A percentile compares a stretch with the other conserved stretches of the same genome.
These are phyloP conservation scores for Claviceps sp. DNA, from an alignment of 2,329 filamentous ascomycete species.

Conservation along the genomic window DNA sequence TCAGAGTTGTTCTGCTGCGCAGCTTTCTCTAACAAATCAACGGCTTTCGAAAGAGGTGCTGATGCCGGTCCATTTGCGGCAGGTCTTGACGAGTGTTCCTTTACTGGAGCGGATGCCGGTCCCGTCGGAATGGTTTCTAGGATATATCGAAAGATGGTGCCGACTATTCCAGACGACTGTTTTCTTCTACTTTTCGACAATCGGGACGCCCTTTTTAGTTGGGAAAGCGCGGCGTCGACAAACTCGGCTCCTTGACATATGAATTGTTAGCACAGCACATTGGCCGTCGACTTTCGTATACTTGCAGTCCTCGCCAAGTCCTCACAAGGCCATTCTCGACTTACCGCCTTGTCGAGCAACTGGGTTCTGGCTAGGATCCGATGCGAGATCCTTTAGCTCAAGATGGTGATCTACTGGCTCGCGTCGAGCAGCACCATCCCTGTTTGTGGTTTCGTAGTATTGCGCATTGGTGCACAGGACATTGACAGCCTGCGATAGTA, in stretches of 20 bases:
- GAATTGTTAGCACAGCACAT: not conserved
- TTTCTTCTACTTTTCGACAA: slow-evolving; percentile 29
- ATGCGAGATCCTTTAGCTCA: slow-evolving; percentile 17
- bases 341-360: slow-evolving; percentile 25
- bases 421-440: slow-evolving; percentile 16
- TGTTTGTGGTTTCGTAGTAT: slow-evolving; percentile 20
- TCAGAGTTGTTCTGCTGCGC: slow-evolving; percentile 54
- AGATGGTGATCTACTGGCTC: slow-evolving; percentile 20
- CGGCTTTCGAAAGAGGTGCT: slow-evolving; percentile 32
- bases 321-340: slow-evolving; percentile 1
- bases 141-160: slow-evolving; percentile 28
- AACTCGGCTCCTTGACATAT: slow-evolving; percentile 33
- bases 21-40: slow-evolving; percentile 38
- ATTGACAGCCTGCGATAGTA: slow-evolving; percentile 32
- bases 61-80: slow-evolving; percentile 19
- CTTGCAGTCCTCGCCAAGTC: not conserved
- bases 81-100: slow-evolving; percentile 13
- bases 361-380: slow-evolving; percentile 14
- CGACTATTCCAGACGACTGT: slow-evolving; percentile 30
- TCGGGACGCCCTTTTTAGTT: slow-evolving; percentile 36
- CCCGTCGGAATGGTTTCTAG: slow-evolving; percentile 37
- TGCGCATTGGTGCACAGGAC: slow-evolving; percentile 26
- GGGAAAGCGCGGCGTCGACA: slow-evolving; percentile 36
- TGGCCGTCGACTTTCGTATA: not conserved
- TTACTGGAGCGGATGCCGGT: slow-evolving; percentile 32